A percentile compares a stretch with the other conserved stretches of the same genome.
Evolutionary conservation across 495 filamentous ascomycete genomes (phyloP).

Genomic region (Arthonia radiata): DNA sequence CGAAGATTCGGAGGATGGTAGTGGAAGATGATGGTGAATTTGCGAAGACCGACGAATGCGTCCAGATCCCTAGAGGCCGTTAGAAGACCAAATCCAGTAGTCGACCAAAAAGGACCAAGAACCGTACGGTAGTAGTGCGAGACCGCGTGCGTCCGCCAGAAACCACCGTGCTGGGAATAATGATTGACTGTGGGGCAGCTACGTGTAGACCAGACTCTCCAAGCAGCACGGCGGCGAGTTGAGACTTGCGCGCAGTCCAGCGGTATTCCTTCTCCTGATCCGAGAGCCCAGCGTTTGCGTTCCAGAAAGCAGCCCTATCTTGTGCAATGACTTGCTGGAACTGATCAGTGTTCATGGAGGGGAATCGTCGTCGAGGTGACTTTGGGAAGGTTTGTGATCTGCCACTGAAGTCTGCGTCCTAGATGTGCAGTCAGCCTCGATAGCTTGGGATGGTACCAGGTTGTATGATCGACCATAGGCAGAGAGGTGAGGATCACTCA

Average conservation of each 20-base stretch:
- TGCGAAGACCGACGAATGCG: too few species aligned
- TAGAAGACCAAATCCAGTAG: conserved; percentile 2
- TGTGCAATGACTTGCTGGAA: conserved; percentile 3
- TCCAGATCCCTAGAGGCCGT: conserved; percentile 1
- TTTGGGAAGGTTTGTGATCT: too few species aligned
- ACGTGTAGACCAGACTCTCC: conserved; percentile 1
- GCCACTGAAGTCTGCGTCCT: too few species aligned
- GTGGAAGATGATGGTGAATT: too few species aligned
- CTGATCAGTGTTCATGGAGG: conserved; percentile 1
- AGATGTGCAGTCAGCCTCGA: too few species aligned
- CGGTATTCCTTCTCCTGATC: conserved; percentile 3
- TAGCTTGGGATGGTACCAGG: too few species aligned
- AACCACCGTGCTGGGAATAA: conserved; percentile 7
- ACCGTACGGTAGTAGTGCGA: conserved; percentile 4
- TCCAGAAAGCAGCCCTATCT: conserved; percentile 4
- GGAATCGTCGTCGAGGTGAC: conserved; percentile 3
- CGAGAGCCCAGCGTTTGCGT: conserved; percentile 2
- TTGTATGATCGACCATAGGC: too few species aligned
- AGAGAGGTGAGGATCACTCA: too few species aligned
- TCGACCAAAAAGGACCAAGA: conserved; percentile 5
- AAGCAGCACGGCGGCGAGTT: too few species aligned
- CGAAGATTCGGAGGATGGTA: too few species aligned
- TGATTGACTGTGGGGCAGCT: background rate
- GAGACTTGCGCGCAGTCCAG: conserved; percentile 1
- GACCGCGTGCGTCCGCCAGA: conserved; percentile 1